Evolutionary conservation across 2,329 filamentous ascomycete species (phyloP).

Genomic region (Alternaria tenuissima): DNA sequence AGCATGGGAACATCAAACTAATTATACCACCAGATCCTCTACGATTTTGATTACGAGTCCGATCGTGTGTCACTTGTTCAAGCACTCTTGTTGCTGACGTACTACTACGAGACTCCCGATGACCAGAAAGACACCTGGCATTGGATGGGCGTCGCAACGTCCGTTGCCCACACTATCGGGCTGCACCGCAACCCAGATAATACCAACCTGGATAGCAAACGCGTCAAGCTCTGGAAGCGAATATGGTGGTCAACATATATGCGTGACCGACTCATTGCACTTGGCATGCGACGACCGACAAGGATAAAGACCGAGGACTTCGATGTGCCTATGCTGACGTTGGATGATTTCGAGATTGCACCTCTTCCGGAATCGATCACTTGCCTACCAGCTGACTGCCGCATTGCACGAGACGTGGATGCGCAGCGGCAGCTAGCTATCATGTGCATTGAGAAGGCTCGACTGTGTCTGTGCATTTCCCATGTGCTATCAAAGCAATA

Average conservation of each 20-base stretch:
- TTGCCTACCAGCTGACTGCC: conserved; percentile 74
- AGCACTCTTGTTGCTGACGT: conserved; percentile 88
- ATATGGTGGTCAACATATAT: conserved; percentile 99
- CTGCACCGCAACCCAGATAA: conserved; percentile 85
- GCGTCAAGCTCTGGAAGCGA: conserved; percentile 87
- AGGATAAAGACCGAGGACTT: conserved; percentile 93
- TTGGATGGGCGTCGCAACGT: conserved; percentile 97
- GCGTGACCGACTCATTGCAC: conserved; percentile 87
- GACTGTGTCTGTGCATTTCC: conserved; percentile 87
- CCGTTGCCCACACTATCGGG: conserved; percentile 90
- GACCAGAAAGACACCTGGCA: conserved; percentile 99
- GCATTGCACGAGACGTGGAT: conserved; percentile 71
- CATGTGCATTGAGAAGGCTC: conserved; percentile 92
- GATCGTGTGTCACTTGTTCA: conserved; percentile 91
- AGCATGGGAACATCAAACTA: conserved; percentile 17
- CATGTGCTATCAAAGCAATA: conserved; percentile 91
- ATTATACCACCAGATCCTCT: conserved; percentile 69
- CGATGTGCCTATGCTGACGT: conserved; percentile 87
- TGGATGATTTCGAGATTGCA: conserved; percentile 84
- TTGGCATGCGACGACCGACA: conserved; percentile 92
- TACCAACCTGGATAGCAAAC: conserved; percentile 75
- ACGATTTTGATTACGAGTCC: conserved; percentile 94
- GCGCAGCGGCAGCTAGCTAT: conserved; percentile 81
- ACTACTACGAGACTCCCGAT: conserved; percentile 97
- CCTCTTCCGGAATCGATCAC: conserved; percentile 72